These are phyloP conservation scores for Fagus crenata DNA, from an alignment of 306 rosid species.

Conservation along the genomic window DNA sequence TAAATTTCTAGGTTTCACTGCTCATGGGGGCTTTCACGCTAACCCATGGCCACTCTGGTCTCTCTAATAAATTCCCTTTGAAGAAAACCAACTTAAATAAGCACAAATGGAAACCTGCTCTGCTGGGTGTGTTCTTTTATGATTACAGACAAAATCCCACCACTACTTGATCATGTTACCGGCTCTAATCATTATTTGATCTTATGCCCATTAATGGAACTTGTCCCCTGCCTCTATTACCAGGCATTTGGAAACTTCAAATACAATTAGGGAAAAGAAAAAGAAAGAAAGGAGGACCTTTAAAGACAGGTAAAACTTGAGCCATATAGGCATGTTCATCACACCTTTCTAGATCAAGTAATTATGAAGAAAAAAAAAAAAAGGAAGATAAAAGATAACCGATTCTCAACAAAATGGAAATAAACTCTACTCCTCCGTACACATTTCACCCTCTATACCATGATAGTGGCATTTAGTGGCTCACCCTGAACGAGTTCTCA, in stretches of 20 bases:
- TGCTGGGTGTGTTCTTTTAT: too few species aligned
- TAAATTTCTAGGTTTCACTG: too few species aligned
- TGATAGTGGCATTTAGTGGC: slow-evolving; percentile 26
- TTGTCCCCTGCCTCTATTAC: not conserved
- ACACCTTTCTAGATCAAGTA: slow-evolving; percentile 9
- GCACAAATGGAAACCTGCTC: too few species aligned
- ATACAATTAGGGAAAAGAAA: not conserved
- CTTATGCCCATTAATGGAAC: not conserved
- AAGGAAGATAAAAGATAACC: not conserved
- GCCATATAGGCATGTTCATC: slow-evolving; percentile 2
- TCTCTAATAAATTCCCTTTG: too few species aligned
- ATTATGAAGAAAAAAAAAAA: not conserved
- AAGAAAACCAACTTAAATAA: too few species aligned
- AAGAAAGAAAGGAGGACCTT: not conserved
- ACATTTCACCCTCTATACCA: slow-evolving; percentile 36
- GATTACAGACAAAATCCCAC: too few species aligned
- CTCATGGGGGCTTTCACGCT: too few species aligned
- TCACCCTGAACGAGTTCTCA: slow-evolving; percentile 19
- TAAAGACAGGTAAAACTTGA: not conserved
- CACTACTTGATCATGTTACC: too few species aligned
- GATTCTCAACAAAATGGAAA: too few species aligned
- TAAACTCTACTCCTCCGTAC: slow-evolving; percentile 38
- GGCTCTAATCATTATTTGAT: not conserved
- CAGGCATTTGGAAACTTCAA: not conserved
- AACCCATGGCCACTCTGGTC: too few species aligned